Percentiles rank a stretch among this genome's conserved stretches.
Evolutionary conservation across 768 basidiomycete genomes (phyloP).

Genomic region (Piloderma croceum): DNA sequence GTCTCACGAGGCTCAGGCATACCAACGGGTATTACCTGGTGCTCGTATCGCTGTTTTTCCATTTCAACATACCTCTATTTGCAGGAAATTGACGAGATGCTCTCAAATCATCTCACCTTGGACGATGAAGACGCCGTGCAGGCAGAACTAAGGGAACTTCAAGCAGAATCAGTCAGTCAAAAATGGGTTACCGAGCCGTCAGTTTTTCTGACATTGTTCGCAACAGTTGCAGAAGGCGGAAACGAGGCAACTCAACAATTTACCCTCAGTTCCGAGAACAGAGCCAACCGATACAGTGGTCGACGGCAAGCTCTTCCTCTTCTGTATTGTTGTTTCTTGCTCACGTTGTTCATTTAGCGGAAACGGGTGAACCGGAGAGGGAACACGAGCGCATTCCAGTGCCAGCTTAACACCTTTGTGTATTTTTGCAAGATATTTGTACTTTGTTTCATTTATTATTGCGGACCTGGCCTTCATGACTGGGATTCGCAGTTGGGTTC

Average conservation of each 20-base stretch:
- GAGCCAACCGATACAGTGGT: slow-evolving; percentile 30
- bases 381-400: slow-evolving; percentile 23
- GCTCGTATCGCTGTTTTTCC: slow-evolving; percentile 1
- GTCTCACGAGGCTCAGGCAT: slow-evolving; percentile 87
- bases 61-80: slow-evolving; percentile 2
- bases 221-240: slow-evolving; percentile 28
- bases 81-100: slow-evolving; percentile 88
- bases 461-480: no score
- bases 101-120: slow-evolving; percentile 72
- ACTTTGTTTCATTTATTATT: no score
- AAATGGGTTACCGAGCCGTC: slow-evolving; percentile 6
- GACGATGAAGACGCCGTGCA: slow-evolving; percentile 96
- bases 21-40: slow-evolving; percentile 61
- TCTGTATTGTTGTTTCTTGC: neutral
- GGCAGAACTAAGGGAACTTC: slow-evolving; percentile 66
- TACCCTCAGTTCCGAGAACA: slow-evolving; percentile 53
- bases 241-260: slow-evolving; percentile 18
- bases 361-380: neutral
- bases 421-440: no score
- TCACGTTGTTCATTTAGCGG: slow-evolving; percentile 1
- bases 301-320: slow-evolving; percentile 26
- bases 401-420: slow-evolving; percentile 16
- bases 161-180: slow-evolving; percentile 56
- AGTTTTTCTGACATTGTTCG: neutral
- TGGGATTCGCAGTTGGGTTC: no score